phyloP scores from a whole-genome alignment of 208 protist species.

The Blastocrithidia nonstop region DNA sequence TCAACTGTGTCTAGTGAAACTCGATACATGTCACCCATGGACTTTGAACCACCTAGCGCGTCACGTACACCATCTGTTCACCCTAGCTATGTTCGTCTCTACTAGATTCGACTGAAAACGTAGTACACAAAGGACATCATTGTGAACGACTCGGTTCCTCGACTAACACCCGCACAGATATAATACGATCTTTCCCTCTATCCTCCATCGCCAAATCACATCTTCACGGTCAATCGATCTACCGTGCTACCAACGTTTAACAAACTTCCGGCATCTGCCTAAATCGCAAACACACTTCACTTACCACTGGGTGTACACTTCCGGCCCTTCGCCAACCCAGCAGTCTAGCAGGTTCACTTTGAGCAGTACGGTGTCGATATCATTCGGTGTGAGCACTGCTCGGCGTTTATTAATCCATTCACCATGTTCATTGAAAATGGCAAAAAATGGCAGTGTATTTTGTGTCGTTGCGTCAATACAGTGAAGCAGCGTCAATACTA shows the following conservation, averaged over 20 bases:
- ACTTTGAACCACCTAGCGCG: no score
- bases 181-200: constrained; percentile 27
- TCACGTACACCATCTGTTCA: no score
- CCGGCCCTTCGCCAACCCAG: constrained; percentile 52
- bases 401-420: constrained; percentile 96
- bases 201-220: constrained; percentile 18
- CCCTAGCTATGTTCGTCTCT: no score
- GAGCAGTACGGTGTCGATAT: constrained; percentile 41
- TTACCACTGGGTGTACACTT: constrained; percentile 61
- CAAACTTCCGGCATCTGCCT: constrained; percentile 28
- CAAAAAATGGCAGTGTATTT: constrained; percentile 87
- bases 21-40: no score
- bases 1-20: no score
- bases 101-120: no score
- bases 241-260: constrained; percentile 48
- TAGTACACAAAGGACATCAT: no score
- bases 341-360: constrained; percentile 52
- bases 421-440: constrained; percentile 88
- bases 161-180: constrained; percentile 44
- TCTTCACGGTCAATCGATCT: constrained; percentile 22
- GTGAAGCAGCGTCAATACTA: constrained; percentile 70
- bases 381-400: constrained; percentile 79
- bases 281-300: constrained; percentile 37
- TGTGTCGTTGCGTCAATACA: constrained; percentile 91
- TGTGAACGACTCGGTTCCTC: constrained; percentile 57